Evolutionary conservation across 495 filamentous ascomycete species (phyloP), one percentile per base, ranked within the genome.

Genomic region (Lophiotrema nucula): DNA sequence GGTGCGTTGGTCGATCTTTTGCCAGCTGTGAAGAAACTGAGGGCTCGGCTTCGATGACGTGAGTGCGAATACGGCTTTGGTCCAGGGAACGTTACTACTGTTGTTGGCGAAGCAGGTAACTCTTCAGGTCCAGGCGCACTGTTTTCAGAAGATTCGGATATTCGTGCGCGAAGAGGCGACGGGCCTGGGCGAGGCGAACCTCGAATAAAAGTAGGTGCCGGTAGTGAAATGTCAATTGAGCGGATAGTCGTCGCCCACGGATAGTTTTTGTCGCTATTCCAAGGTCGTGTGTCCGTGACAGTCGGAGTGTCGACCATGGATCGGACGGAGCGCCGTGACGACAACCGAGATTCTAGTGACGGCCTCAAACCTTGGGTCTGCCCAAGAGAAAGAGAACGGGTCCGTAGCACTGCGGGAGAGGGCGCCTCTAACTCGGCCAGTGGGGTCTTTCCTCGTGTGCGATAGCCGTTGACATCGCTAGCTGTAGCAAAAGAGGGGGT

Each of bases 221-320:
- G 72, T 0, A 73, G 53, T 6, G 48, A 62, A 38, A 74, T 68
- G 33, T 73, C 71, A 16, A 73, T 64, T 4, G 56, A 33, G 33
- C 66, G 42, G 11, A 57, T 52, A 0, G 53, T 56, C 22, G 62
- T 53, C 28, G 65, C 51, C 70, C 70, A 74, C 19, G 70, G 70
- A 56, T 73, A 74, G 60, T 68, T 74, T 50, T 66, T 65, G 38
- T 71, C 71, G 22, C 61, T 48, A 49, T 73, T 74, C 71, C 70
- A 72, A 0, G 70, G 72, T 12, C 70, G 66, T 11, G 51, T 60
- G 4, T 64, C 64, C 15, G 54, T 53, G 12, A 22, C 50, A 6
- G 56, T 60, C 26, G 64, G 59, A 8, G 59, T 63, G 25, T 37
- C 41, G 11, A 21, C 31, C 10, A 57, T 16, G 2, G 62, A 61